Conservation (phyloP, 164 flowering plant genomes). For the Sextonia rubra region DNA sequence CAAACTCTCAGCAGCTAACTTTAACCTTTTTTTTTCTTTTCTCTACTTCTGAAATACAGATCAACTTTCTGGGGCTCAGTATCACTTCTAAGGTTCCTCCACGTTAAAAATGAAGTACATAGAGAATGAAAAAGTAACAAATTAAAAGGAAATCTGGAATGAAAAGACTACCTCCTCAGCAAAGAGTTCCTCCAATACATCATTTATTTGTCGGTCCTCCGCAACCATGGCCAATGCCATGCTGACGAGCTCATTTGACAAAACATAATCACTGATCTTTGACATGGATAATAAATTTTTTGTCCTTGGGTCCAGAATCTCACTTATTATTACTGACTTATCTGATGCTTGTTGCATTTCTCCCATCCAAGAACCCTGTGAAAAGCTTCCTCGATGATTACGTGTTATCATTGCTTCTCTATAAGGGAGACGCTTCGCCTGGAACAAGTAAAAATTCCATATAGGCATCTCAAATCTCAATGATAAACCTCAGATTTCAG, state of each 20-base stretch:
- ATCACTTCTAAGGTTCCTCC: neutral
- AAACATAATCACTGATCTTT: conserved; percentile 79
- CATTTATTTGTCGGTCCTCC: conserved; percentile 79
- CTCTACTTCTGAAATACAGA: too few species aligned
- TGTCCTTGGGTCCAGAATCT: conserved; percentile 82
- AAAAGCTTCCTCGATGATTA: conserved; percentile 45
- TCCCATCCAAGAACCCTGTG: conserved; percentile 78
- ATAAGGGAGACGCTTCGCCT: conserved; percentile 82
- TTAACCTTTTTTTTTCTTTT: too few species aligned
- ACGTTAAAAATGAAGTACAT: neutral
- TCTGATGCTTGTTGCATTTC: conserved; percentile 90
- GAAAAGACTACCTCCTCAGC: conserved; percentile 66
- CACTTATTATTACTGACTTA: conserved; percentile 79
- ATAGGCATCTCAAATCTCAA: neutral
- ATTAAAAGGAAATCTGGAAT: neutral
- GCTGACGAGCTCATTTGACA: conserved; percentile 87
- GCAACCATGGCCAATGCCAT: conserved; percentile 94
- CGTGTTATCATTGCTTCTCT: conserved; percentile 38
- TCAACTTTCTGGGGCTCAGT: neutral
- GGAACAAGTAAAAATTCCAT: conserved; percentile 12
- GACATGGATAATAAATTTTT: conserved; percentile 78
- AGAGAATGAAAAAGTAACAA: neutral
- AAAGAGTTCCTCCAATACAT: conserved; percentile 76
- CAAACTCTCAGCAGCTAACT: neutral
- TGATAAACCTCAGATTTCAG: too few species aligned